phyloP scores from a whole-genome alignment of 345 rosid species.

The Brassica cretica region DNA sequence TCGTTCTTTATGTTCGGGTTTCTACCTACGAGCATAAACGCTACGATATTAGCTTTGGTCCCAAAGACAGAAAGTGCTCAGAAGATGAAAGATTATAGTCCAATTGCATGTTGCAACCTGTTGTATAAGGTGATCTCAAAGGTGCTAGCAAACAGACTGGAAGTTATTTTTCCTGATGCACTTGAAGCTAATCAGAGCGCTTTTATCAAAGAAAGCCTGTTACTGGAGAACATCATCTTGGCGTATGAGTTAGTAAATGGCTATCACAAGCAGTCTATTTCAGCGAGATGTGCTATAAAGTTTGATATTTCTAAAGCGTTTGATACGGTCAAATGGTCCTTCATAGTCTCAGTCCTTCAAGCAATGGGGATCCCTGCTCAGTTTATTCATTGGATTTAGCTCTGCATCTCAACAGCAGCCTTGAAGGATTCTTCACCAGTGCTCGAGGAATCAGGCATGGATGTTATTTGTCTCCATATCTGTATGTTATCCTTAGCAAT shows the following conservation, averaged over 20 bases:
- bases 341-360: background rate
- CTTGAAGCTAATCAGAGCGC: background rate
- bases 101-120: background rate
- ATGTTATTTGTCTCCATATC: too few relatives aligned
- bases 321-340: background rate
- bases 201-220: background rate
- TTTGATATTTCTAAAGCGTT: background rate
- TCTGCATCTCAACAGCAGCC: too few relatives aligned
- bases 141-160: background rate
- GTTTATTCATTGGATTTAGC: too few relatives aligned
- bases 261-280: background rate
- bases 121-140: background rate
- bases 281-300: background rate
- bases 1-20: too few relatives aligned
- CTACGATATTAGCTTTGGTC: too few relatives aligned
- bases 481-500: too few relatives aligned
- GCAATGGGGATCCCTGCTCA: background rate
- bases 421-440: too few relatives aligned
- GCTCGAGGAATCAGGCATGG: too few relatives aligned
- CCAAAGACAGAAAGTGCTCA: too few relatives aligned
- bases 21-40: too few relatives aligned
- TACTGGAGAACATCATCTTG: background rate
- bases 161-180: background rate
- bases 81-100: too few relatives aligned
- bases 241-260: background rate